A percentile compares a stretch with the other conserved stretches of the same genome.
These are phyloP conservation scores for Fusarium tuaranense DNA, from an alignment of 2,329 filamentous ascomycete genomes.

Conservation along the genomic window DNA sequence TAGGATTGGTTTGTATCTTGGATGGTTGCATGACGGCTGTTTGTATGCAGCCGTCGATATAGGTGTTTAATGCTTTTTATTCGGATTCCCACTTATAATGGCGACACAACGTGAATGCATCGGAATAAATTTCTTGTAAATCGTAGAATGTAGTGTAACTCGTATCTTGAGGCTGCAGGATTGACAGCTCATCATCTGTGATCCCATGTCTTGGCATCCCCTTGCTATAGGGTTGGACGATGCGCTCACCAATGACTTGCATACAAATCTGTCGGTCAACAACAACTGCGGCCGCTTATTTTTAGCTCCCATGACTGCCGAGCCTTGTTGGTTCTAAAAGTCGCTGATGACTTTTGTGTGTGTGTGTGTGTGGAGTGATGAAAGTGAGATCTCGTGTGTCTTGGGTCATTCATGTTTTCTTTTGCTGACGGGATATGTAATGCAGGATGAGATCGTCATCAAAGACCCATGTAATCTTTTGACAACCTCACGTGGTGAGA, in stretches of 20 bases:
- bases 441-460: not conserved
- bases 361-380: not conserved
- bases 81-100: not conserved
- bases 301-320: not conserved
- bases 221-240: not conserved
- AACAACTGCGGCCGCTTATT: not conserved
- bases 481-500: not conserved
- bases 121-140: not conserved
- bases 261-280: not conserved
- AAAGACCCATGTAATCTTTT: not conserved
- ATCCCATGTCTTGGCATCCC: not conserved
- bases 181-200: not conserved
- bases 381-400: not conserved
- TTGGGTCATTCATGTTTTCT: not conserved
- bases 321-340: not conserved
- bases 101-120: not conserved
- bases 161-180: not conserved
- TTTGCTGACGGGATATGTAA: not conserved
- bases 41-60: slow-evolving; percentile 14
- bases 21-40: slow-evolving; percentile 36
- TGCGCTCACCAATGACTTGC: not conserved
- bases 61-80: slow-evolving; percentile 30
- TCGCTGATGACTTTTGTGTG: not conserved
- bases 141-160: not conserved
- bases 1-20: slow-evolving; percentile 16